Evolutionary conservation across 257 asterid species (phyloP), one percentile per base, ranked within the genome.

Genomic region (Nicotiana tomentosiformis): DNA sequence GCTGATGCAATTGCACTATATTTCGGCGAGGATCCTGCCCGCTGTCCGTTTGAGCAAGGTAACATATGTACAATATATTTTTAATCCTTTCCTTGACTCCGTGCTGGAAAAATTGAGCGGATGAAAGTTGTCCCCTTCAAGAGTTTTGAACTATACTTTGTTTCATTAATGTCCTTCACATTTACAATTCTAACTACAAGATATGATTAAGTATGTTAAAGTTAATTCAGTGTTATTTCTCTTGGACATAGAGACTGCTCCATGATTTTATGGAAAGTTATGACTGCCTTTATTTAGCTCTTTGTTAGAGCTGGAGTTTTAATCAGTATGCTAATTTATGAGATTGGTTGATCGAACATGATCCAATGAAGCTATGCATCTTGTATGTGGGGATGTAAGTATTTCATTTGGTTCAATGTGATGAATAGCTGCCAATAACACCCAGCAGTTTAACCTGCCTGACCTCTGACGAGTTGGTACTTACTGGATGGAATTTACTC

Each of bases 21-120:
- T 91, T 97, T 97, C 62, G 98, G 98, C 29, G 99, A 97, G 91
- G 99, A 97, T 84, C 98, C 98, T 80, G 97, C 93, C 33, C 90
- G 91, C 66, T 95, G 93, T 89, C 99, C 99, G 61, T 95, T 95
- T 80, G 99, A 97, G 90, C 99, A 97, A 93, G 99, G 99, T 96
- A 84, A 82, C 76, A 18, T 29, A 32, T 65, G 15, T 69, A 80
- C 39, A 81, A 64, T 81, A 39, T 72, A 17, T 67, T 17, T 58
- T 56, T 58, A 0, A 14, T 82, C 66, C 14, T 37, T 15, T 76
- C 62, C 65, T 51, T 35, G 10, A n/a, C 51, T 51, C 39, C 32
- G 0, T 43, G 23, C 65, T 65, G 20, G 33, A 16, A 26, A 81
- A 66, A 32, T 66, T 26, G 7, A 83, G 20, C 3, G 29, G 66